A percentile compares a stretch with the other conserved stretches of the same genome.
phyloP scores from a whole-genome alignment of 176 grass and related monocot genomes.

The Rhynchospora breviuscula region DNA sequence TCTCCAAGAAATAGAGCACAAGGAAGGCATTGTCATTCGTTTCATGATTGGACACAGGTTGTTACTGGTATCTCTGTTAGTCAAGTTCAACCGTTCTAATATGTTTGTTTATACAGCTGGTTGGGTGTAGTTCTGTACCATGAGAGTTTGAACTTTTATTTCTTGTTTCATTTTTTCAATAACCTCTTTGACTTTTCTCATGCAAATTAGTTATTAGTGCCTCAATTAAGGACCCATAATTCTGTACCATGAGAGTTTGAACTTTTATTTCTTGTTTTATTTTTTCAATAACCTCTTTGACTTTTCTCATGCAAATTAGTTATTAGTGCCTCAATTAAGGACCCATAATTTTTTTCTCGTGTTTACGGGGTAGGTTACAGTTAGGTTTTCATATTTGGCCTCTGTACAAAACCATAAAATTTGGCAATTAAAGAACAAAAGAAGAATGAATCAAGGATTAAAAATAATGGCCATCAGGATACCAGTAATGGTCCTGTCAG shows the following conservation, averaged over 20 bases:
- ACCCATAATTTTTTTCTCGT: neutral
- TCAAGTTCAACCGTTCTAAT: neutral
- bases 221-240: too few relatives aligned
- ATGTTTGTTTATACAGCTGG: neutral
- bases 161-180: too few relatives aligned
- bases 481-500: neutral
- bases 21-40: constrained; percentile 58
- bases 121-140: too few relatives aligned
- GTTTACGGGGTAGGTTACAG: neutral
- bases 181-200: too few relatives aligned
- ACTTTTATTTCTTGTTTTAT: too few relatives aligned
- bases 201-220: too few relatives aligned
- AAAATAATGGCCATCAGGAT: neutral
- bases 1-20: constrained; percentile 47
- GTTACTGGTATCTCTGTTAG: neutral
- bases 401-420: neutral
- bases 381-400: neutral
- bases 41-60: constrained; percentile 86
- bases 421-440: neutral
- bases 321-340: too few relatives aligned
- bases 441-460: neutral
- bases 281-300: too few relatives aligned
- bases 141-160: too few relatives aligned
- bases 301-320: too few relatives aligned
- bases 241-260: too few relatives aligned